Conservation (phyloP, 345 rosid genomes). For the Moricandia moricandioides region DNA sequence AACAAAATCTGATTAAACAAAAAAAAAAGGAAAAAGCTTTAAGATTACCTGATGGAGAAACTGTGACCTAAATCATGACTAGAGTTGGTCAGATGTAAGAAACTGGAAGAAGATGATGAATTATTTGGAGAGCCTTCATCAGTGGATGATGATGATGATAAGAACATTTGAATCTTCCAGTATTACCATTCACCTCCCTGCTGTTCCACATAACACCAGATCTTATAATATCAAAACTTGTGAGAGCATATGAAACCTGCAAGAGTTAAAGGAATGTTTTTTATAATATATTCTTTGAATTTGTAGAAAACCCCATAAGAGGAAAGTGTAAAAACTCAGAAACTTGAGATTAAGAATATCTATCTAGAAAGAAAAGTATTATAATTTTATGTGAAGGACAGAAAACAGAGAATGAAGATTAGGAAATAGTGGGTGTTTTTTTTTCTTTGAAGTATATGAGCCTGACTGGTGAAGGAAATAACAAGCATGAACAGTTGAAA, state of each 20-base stretch:
- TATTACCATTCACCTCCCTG: constrained; percentile 48
- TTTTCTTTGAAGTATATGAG: not conserved
- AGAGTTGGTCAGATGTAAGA: constrained; percentile 27
- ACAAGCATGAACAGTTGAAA: constrained; percentile 17
- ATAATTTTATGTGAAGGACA: constrained; percentile 60
- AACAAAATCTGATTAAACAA: not conserved
- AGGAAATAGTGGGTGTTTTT: constrained; percentile 27
- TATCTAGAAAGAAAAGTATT: constrained; percentile 27
- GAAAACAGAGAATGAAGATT: constrained; percentile 30
- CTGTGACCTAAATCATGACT: constrained; percentile 31
- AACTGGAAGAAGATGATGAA: constrained; percentile 52
- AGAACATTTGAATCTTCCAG: constrained; percentile 47
- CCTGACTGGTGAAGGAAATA: not conserved
- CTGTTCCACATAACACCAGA: constrained; percentile 66
- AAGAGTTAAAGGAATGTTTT: not conserved
- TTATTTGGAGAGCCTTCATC: constrained; percentile 66
- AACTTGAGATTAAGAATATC: not conserved
- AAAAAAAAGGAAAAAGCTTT: not conserved
- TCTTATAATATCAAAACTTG: constrained; percentile 4
- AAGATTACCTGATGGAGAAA: constrained; percentile 82
- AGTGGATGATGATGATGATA: constrained; percentile 94
- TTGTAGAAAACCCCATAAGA: not conserved
- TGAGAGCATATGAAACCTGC: constrained; percentile 14
- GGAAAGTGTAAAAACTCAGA: constrained; percentile 10
- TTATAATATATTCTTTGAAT: not conserved